A percentile compares a stretch with the other conserved stretches of the same genome.
These are phyloP conservation scores for Dimargaris cristalligena DNA, from an alignment of 192 early-diverging fungal species.

Conservation along the genomic window DNA sequence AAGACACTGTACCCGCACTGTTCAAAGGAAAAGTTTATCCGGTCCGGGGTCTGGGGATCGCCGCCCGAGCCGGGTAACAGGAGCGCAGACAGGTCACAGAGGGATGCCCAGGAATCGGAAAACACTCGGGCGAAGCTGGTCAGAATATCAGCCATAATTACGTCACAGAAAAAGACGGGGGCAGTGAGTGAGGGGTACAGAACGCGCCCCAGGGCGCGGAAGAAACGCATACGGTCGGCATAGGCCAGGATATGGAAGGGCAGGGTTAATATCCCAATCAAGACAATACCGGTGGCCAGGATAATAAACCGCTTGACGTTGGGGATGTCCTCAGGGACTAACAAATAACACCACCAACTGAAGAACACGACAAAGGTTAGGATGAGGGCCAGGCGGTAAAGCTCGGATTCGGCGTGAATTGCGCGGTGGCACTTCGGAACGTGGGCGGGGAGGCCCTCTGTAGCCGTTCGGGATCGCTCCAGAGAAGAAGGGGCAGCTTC, in stretches of 20 bases:
- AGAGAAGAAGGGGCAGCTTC: too few species aligned
- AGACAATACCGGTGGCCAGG: conserved; percentile 18
- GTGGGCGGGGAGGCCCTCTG: too few species aligned
- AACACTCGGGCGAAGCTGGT: conserved; percentile 83
- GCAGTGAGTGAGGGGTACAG: conserved; percentile 19
- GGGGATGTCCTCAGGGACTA: neutral
- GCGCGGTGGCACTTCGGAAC: too few species aligned
- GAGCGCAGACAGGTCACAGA: conserved; percentile 34
- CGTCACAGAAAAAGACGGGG: conserved; percentile 53
- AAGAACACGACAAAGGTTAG: neutral
- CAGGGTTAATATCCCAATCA: conserved; percentile 14
- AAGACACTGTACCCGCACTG: conserved; percentile 15
- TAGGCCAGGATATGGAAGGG: conserved; percentile 21
- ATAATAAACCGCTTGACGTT: neutral
- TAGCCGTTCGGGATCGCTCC: too few species aligned
- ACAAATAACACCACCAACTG: neutral
- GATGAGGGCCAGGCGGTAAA: neutral
- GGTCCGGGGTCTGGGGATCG: neutral
- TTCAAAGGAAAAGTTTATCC: neutral
- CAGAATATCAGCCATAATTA: conserved; percentile 87
- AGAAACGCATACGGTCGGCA: conserved; percentile 21
- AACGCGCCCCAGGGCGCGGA: conserved; percentile 19
- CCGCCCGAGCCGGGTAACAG: conserved; percentile 17
- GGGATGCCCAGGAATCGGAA: conserved; percentile 50
- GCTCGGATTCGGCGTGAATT: neutral